These are phyloP conservation scores for Mortierella antarctica DNA, from an alignment of 192 early-diverging fungal genomes.

Conservation along the genomic window DNA sequence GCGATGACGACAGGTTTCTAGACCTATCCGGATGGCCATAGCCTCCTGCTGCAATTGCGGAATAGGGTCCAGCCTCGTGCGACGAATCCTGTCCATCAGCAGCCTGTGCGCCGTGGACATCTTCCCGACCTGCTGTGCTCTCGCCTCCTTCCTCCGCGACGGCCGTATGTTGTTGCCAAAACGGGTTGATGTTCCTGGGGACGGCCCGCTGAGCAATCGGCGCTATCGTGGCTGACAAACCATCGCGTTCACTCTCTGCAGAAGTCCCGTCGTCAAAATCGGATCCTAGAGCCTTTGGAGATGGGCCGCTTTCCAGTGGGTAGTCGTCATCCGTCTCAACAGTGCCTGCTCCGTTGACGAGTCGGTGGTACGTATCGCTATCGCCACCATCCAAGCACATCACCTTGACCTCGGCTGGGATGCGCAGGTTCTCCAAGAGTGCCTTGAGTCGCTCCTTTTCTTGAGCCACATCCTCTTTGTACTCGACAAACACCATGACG, in stretches of 20 bases:
- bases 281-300: background rate
- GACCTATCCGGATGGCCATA: background rate
- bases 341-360: conserved; percentile 36
- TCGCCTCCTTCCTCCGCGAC: conserved; percentile 19
- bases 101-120: background rate
- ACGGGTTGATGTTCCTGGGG: conserved; percentile 28
- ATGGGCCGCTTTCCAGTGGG: background rate
- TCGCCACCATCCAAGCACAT: conserved; percentile 57
- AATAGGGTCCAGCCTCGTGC: conserved; percentile 33
- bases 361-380: conserved; percentile 55
- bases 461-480: conserved; percentile 67
- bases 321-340: background rate
- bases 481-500: conserved; percentile 78
- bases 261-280: background rate
- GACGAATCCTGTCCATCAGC: conserved; percentile 21
- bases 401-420: conserved; percentile 69
- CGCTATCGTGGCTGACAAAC: background rate
- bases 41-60: conserved; percentile 4
- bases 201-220: conserved; percentile 5
- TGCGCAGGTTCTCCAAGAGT: conserved; percentile 70
- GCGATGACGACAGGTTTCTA: background rate
- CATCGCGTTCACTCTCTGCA: no score
- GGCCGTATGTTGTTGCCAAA: conserved; percentile 16
- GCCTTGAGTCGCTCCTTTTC: conserved; percentile 65
- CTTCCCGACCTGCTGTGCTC: background rate